A percentile compares a stretch with the other conserved stretches of the same genome.
Evolutionary conservation across 306 rosid species (phyloP).

Genomic region (Prunus padus): DNA sequence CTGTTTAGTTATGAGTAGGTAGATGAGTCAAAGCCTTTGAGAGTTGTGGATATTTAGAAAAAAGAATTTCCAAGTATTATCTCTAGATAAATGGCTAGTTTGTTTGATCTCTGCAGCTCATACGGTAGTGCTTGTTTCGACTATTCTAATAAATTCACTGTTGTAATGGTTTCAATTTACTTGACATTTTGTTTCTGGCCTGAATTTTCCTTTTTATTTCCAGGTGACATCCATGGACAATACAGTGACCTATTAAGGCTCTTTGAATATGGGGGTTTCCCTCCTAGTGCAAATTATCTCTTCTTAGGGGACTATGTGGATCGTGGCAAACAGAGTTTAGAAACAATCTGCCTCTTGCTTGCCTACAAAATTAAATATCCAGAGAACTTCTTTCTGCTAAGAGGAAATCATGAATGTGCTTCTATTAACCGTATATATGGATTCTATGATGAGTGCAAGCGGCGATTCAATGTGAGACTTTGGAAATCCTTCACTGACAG

Average conservation of each 20-base stretch:
- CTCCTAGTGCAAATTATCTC: conserved; percentile 78
- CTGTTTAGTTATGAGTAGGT: not conserved
- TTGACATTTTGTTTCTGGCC: conserved; percentile 14
- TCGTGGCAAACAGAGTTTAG: conserved; percentile 93
- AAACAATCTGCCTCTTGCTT: conserved; percentile 90
- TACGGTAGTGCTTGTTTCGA: not conserved
- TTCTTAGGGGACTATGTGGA: conserved; percentile 94
- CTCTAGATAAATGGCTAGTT: not conserved
- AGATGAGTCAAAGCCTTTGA: not conserved
- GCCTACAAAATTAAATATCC: conserved; percentile 89
- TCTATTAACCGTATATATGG: conserved; percentile 90
- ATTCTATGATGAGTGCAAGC: conserved; percentile 89
- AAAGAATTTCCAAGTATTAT: not conserved
- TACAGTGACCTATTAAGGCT: conserved; percentile 84
- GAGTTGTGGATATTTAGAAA: not conserved
- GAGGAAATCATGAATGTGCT: conserved; percentile 96
- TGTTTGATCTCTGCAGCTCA: not conserved
- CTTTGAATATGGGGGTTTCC: conserved; percentile 91
- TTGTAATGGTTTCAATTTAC: not conserved
- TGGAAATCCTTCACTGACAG: conserved; percentile 86
- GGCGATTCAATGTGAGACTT: conserved; percentile 91
- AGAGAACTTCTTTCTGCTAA: conserved; percentile 83
- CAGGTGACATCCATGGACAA: conserved; percentile 96
- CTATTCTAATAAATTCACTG: not conserved
- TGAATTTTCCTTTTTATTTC: conserved; percentile 18